Evolutionary conservation across 225 moss, liverwort and hornwort species (phyloP).

Genomic region (Anthoceros angustus): DNA sequence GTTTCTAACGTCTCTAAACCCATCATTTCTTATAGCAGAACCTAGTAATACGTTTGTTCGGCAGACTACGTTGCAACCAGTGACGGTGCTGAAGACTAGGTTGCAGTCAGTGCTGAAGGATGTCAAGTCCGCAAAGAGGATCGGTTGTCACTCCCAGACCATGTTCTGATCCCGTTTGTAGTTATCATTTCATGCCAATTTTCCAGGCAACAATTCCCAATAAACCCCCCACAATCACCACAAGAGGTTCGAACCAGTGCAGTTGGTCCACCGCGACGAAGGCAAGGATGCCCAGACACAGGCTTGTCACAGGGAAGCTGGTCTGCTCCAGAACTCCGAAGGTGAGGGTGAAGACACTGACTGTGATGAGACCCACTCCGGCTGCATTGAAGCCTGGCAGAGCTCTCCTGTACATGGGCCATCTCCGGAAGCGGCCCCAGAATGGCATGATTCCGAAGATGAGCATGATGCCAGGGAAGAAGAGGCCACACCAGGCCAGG

Average conservation of each 20-base stretch:
- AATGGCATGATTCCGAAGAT: conserved; percentile 39
- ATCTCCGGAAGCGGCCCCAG: conserved; percentile 39
- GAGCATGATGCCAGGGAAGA: conserved; percentile 31
- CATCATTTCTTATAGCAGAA: too few species aligned
- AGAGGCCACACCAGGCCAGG: conserved; percentile 35
- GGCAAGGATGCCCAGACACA: conserved; percentile 38
- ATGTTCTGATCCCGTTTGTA: not conserved
- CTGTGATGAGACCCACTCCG: conserved; percentile 42
- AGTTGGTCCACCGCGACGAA: conserved; percentile 48
- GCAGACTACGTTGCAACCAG: too few species aligned
- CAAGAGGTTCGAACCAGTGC: conserved; percentile 29
- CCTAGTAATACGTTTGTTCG: too few species aligned
- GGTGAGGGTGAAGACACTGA: conserved; percentile 38
- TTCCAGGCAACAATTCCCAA: conserved; percentile 38
- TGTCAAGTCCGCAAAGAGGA: too few species aligned
- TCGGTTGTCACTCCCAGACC: too few species aligned
- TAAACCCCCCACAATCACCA: conserved; percentile 26
- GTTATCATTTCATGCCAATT: conserved; percentile 9
- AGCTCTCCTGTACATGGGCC: conserved; percentile 31
- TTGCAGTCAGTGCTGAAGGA: too few species aligned
- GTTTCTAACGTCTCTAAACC: too few species aligned
- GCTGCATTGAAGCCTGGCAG: conserved; percentile 47
- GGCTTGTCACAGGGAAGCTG: conserved; percentile 22
- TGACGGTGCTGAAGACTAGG: too few species aligned
- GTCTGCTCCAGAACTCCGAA: conserved; percentile 39